A percentile compares a stretch with the other conserved stretches of the same genome.
Evolutionary conservation across 1,284 basidiomycete genomes (phyloP).

Genomic region (Trametes hirsuta): DNA sequence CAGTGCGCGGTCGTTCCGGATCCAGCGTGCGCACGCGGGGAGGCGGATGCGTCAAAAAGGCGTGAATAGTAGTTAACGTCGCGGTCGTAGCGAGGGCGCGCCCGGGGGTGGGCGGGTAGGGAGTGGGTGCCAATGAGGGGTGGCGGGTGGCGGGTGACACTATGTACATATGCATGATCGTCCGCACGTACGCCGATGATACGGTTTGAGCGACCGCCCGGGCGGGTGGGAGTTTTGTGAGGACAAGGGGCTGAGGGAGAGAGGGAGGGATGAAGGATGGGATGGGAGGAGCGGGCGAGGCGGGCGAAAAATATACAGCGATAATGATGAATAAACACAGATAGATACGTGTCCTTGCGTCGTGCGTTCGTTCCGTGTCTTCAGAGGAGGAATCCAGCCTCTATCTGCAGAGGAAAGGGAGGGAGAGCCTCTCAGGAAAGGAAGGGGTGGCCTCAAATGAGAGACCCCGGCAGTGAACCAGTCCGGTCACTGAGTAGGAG

Average conservation of each 20-base stretch:
- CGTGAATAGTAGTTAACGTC: background rate
- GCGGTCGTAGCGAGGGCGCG: background rate
- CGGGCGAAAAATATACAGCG: constrained; percentile 18
- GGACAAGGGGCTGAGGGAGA: background rate
- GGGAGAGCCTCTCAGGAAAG: too few relatives aligned
- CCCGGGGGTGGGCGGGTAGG: background rate
- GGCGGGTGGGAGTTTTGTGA: background rate
- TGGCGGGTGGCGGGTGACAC: background rate
- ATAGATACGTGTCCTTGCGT: constrained; percentile 19
- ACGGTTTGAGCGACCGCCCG: background rate
- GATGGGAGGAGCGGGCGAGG: too few relatives aligned
- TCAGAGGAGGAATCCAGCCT: background rate
- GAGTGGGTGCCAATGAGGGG: background rate
- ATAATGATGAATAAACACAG: constrained; percentile 27
- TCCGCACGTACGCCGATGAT: too few relatives aligned
- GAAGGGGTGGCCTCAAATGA: too few relatives aligned
- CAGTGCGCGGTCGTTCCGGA: background rate
- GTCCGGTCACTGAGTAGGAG: too few relatives aligned
- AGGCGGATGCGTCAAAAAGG: background rate
- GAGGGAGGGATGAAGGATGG: too few relatives aligned
- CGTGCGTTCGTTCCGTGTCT: background rate
- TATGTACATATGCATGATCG: background rate
- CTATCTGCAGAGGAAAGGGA: too few relatives aligned
- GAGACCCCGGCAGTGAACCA: too few relatives aligned
- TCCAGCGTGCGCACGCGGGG: background rate